Evolutionary conservation across 495 filamentous ascomycete genomes (phyloP).

Genomic region (Xylaria bambusicola): DNA sequence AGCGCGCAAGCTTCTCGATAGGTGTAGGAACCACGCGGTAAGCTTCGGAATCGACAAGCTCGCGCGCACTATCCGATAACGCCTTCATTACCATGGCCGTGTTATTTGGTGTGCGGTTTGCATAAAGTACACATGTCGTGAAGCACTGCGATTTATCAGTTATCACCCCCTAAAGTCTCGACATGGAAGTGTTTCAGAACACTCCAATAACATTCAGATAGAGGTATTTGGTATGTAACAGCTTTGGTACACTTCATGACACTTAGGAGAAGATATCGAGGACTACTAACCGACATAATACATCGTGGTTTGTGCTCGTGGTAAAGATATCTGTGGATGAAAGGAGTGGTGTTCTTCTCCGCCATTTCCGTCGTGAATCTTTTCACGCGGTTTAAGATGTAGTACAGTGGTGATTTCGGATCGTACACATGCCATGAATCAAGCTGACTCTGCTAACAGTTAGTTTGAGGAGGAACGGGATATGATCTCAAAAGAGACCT

Average conservation of each 20-base stretch:
- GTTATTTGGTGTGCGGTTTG: constrained; percentile 26
- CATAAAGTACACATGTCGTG: constrained; percentile 29
- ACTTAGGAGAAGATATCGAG: too few species aligned
- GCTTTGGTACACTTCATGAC: too few species aligned
- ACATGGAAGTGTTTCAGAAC: not conserved
- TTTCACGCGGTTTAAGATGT: constrained; percentile 29
- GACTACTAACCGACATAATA: constrained; percentile 24
- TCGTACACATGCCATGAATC: constrained; percentile 33
- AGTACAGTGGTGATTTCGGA: constrained; percentile 24
- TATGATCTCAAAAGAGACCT: not conserved
- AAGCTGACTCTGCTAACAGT: constrained; percentile 16
- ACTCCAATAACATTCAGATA: not conserved
- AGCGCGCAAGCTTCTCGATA: constrained; percentile 33
- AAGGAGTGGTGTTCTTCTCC: constrained; percentile 28
- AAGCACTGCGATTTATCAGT: constrained; percentile 21
- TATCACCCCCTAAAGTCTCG: not conserved
- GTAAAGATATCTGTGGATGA: constrained; percentile 34
- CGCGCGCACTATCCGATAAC: constrained; percentile 22
- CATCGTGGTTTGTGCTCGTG: constrained; percentile 23
- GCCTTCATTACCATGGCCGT: constrained; percentile 30
- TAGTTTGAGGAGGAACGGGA: not conserved
- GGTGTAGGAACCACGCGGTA: constrained; percentile 21
- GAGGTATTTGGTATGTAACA: too few species aligned
- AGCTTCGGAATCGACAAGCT: constrained; percentile 20
- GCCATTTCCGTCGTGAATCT: constrained; percentile 26